phyloP scores from a whole-genome alignment of 1,139 yeast genomes.

The Sugiyamaella paludigena region DNA sequence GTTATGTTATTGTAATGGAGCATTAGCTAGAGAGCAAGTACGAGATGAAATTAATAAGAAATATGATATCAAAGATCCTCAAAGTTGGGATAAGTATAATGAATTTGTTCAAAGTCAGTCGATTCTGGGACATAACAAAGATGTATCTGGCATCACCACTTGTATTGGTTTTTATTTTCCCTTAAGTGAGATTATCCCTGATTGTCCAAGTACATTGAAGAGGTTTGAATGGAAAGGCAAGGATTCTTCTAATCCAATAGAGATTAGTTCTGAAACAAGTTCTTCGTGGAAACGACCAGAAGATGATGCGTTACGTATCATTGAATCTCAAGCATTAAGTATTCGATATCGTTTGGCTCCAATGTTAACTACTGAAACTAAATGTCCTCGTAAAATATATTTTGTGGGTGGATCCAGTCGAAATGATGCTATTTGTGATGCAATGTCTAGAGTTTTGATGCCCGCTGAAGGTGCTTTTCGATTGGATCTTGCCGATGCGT shows the following conservation, averaged over 20 bases:
- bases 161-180: conserved; percentile 80
- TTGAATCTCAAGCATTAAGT: conserved; percentile 84
- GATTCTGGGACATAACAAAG: conserved; percentile 32
- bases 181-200: conserved; percentile 84
- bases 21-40: conserved; percentile 77
- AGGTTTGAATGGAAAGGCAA: conserved; percentile 21
- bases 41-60: conserved; percentile 61
- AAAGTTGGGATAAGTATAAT: conserved; percentile 64
- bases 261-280: neutral
- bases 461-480: conserved; percentile 60
- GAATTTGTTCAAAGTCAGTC: conserved; percentile 36
- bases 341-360: conserved; percentile 80
- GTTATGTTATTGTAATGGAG: conserved; percentile 92
- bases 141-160: conserved; percentile 22
- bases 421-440: conserved; percentile 62
- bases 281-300: conserved; percentile 45
- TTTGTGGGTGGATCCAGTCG: conserved; percentile 89
- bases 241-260: conserved; percentile 7
- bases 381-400: conserved; percentile 65
- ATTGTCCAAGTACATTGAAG: conserved; percentile 44
- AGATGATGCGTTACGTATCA: conserved; percentile 72
- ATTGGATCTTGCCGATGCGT: conserved; percentile 81
- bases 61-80: conserved; percentile 35
- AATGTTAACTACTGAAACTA: conserved; percentile 45
- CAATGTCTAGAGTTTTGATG: conserved; percentile 71